Conservation (phyloP, 495 filamentous ascomycete genomes). For the Penicillium robsamsonii region DNA sequence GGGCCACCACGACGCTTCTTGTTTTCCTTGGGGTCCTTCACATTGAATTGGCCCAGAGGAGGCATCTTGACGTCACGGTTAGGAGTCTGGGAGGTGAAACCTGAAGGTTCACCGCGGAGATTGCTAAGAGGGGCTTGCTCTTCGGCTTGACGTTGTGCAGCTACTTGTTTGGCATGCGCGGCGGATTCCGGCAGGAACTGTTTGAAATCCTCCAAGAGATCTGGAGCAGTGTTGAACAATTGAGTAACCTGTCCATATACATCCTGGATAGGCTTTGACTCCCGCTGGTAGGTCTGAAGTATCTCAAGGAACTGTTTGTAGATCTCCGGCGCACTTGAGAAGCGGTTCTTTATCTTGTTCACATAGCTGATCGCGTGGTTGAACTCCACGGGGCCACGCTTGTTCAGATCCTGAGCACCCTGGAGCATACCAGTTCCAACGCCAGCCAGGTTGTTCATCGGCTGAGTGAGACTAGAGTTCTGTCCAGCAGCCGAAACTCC, state of each 20-base stretch:
- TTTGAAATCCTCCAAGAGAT: slow-evolving; percentile 97
- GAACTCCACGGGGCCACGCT: slow-evolving; percentile 94
- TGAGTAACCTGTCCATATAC: slow-evolving; percentile 97
- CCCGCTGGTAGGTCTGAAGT: slow-evolving; percentile 95
- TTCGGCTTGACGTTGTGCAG: slow-evolving; percentile 44
- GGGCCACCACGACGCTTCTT: slow-evolving; percentile 70
- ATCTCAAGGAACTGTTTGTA: slow-evolving; percentile 99
- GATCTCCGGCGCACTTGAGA: slow-evolving; percentile 90
- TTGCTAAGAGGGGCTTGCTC: slow-evolving; percentile 53
- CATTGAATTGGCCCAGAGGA: slow-evolving; percentile 91
- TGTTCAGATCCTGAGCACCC: slow-evolving; percentile 67
- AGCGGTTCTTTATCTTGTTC: slow-evolving; percentile 99
- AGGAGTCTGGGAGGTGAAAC: slow-evolving; percentile 48
- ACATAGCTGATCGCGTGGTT: slow-evolving; percentile 99
- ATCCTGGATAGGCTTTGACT: slow-evolving; percentile 97
- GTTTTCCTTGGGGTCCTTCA: slow-evolving; percentile 63
- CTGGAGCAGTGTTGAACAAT: slow-evolving; percentile 89
- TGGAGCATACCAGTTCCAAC: slow-evolving; percentile 46
- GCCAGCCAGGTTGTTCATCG: slow-evolving; percentile 46
- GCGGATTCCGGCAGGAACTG: slow-evolving; percentile 98
- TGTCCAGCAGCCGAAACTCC: slow-evolving; percentile 46
- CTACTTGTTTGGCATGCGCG: slow-evolving; percentile 70
- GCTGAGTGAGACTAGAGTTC: slow-evolving; percentile 48
- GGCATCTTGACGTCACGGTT: slow-evolving; percentile 73
- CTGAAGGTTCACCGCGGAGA: slow-evolving; percentile 52